A percentile compares a stretch with the other conserved stretches of the same genome.
These are phyloP conservation scores for Iris macrosiphon DNA, from an alignment of 106 monocot genomes.

Conservation along the genomic window DNA sequence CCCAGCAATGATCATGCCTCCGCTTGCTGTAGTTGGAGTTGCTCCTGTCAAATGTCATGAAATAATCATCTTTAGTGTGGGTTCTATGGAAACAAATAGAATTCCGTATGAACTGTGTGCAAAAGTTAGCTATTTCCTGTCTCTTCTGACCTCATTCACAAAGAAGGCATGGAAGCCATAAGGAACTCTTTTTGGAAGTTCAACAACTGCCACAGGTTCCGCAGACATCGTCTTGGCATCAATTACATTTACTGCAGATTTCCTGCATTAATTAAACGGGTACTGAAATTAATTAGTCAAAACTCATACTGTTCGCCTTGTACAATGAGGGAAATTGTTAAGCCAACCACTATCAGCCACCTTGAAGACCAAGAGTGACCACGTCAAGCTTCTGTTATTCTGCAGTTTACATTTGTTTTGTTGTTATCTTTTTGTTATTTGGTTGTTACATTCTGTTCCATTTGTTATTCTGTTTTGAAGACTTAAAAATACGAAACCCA, in stretches of 20 bases:
- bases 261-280: slow-evolving; percentile 33
- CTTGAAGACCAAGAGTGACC: too few relatives aligned
- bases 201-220: slow-evolving; percentile 93
- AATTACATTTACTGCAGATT: slow-evolving; percentile 82
- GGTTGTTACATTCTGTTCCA: too few relatives aligned
- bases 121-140: too few relatives aligned
- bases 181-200: slow-evolving; percentile 71
- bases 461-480: too few relatives aligned
- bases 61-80: not conserved
- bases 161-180: slow-evolving; percentile 95
- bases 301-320: not conserved
- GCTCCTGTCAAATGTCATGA: slow-evolving; percentile 5
- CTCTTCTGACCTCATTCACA: slow-evolving; percentile 60
- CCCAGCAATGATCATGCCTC: not conserved
- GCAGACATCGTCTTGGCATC: slow-evolving; percentile 95
- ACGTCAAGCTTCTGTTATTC: too few relatives aligned
- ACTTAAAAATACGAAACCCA: too few relatives aligned
- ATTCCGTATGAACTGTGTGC: not conserved
- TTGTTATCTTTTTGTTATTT: too few relatives aligned
- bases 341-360: too few relatives aligned
- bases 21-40: slow-evolving; percentile 2
- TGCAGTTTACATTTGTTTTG: too few relatives aligned
- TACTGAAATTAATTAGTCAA: not conserved
- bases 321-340: not conserved
- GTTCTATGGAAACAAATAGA: too few relatives aligned